A percentile compares a stretch with the other conserved stretches of the same genome.
phyloP scores from a whole-genome alignment of 2,329 filamentous ascomycete genomes.

The Penicillium sp. region DNA sequence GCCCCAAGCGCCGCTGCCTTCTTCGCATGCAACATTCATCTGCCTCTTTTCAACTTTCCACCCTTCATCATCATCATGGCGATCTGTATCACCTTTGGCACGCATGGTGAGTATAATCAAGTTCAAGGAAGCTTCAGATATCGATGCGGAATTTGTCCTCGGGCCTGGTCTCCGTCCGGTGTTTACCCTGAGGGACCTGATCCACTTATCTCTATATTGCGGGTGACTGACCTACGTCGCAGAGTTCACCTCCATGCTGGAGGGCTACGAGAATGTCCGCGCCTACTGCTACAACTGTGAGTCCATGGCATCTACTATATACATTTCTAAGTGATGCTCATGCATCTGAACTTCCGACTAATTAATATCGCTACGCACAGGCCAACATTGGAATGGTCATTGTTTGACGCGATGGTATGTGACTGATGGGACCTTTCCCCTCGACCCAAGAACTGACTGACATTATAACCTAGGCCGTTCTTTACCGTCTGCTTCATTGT shows the following conservation, averaged over 20 bases:
- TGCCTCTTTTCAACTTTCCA: conserved; percentile 14
- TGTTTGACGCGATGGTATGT: conserved; percentile 52
- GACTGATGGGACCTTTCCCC: neutral
- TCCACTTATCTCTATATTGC: conserved; percentile 18
- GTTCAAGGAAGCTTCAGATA: conserved; percentile 9
- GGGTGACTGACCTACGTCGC: conserved; percentile 24
- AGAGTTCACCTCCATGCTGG: conserved; percentile 53
- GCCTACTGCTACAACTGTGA: conserved; percentile 55
- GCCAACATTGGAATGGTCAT: conserved; percentile 53
- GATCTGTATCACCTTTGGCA: conserved; percentile 53
- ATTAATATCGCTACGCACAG: conserved; percentile 27
- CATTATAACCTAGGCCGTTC: conserved; percentile 44
- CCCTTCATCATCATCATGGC: conserved; percentile 39
- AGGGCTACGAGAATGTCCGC: conserved; percentile 54
- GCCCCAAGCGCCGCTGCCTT: conserved; percentile 42
- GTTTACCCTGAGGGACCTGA: conserved; percentile 22
- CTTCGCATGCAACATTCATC: conserved; percentile 30
- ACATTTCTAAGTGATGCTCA: conserved; percentile 3
- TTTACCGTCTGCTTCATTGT: conserved; percentile 55
- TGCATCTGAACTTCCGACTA: neutral
- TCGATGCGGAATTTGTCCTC: conserved; percentile 21
- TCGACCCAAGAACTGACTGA: conserved; percentile 14
- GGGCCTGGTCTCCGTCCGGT: conserved; percentile 10
- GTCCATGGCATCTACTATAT: conserved; percentile 21
- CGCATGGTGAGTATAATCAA: conserved; percentile 42